Percentiles rank a stretch among this genome's conserved stretches.
Conservation (phyloP, 257 asterid species). For the Oldenlandia corymbosa region DNA sequence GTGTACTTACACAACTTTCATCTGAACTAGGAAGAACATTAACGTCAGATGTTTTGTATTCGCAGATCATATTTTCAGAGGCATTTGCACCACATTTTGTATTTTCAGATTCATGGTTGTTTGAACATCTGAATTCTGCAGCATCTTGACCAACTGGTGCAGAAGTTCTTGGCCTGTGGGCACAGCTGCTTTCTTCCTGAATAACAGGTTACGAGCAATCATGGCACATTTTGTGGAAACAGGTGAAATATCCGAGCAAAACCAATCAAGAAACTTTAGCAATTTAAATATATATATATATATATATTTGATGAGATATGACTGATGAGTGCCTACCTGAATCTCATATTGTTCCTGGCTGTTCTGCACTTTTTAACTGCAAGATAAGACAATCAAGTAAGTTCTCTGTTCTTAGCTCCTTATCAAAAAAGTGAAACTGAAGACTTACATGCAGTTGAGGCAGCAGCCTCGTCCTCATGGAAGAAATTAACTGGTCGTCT, state of each 20-base stretch:
- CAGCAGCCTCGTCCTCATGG: slow-evolving; percentile 44
- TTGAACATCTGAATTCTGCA: slow-evolving; percentile 28
- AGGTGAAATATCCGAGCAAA: slow-evolving; percentile 56
- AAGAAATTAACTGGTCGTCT: slow-evolving; percentile 25
- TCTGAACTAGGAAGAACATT: slow-evolving; percentile 33
- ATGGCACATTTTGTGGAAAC: slow-evolving; percentile 53
- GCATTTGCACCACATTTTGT: slow-evolving; percentile 31
- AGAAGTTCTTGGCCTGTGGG: slow-evolving; percentile 44
- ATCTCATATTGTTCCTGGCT: slow-evolving; percentile 22
- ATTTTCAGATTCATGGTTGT: slow-evolving; percentile 33
- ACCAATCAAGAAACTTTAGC: slow-evolving; percentile 7
- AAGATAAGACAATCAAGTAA: slow-evolving; percentile 25
- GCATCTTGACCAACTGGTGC: slow-evolving; percentile 29
- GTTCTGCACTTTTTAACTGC: slow-evolving; percentile 48
- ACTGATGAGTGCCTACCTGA: slow-evolving; percentile 42
- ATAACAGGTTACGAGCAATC: slow-evolving; percentile 20
- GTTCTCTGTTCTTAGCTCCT: slow-evolving; percentile 15
- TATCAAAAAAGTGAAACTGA: slow-evolving; percentile 8
- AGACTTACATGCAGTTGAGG: slow-evolving; percentile 71
- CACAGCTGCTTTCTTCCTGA: slow-evolving; percentile 44
- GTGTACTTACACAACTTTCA: slow-evolving; percentile 50
- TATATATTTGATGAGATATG: slow-evolving; percentile 6
- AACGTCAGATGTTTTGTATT: slow-evolving; percentile 22
- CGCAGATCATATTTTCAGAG: slow-evolving; percentile 31
- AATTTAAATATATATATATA: slow-evolving; percentile 5